These are phyloP conservation scores for Carex arenaria DNA, from an alignment of 202 grass and related monocot genomes.

Conservation along the genomic window DNA sequence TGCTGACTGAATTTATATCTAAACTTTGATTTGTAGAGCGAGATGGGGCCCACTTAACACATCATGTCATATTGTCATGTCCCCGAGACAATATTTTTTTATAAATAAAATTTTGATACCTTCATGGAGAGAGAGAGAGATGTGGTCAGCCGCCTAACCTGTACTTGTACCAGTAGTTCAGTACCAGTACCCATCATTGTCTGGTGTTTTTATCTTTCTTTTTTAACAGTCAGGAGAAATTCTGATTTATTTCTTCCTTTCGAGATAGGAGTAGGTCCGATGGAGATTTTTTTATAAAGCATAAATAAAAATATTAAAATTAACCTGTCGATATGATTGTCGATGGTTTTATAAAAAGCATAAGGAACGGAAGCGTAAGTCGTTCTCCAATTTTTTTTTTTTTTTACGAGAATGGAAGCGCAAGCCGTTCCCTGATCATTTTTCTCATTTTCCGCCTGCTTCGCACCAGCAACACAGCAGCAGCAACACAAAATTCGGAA, in stretches of 20 bases:
- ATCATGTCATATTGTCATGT: constrained; percentile 6
- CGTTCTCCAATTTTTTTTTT: too few relatives aligned
- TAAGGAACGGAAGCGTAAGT: too few relatives aligned
- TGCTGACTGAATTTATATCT: constrained; percentile 38
- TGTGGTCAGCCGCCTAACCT: neutral
- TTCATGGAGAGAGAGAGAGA: neutral
- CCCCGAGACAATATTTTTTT: neutral
- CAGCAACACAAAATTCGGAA: too few relatives aligned
- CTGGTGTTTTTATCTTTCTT: neutral
- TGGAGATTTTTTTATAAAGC: too few relatives aligned
- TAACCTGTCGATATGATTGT: too few relatives aligned
- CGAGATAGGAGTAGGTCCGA: too few relatives aligned
- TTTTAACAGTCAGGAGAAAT: neutral
- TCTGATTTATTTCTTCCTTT: neutral
- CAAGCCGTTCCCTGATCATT: too few relatives aligned
- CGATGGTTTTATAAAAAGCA: too few relatives aligned
- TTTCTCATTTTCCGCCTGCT: too few relatives aligned
- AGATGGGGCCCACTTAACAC: neutral
- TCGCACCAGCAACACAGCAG: too few relatives aligned
- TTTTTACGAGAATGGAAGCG: too few relatives aligned
- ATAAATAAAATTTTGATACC: neutral
- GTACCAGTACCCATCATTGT: neutral
- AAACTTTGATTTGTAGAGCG: constrained; percentile 17
- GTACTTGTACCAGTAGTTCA: neutral
- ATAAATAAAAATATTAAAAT: too few relatives aligned